A percentile compares a stretch with the other conserved stretches of the same genome.
phyloP scores from a whole-genome alignment of 176 grass and related monocot genomes.

The Rhipidocladum racemiflorum region DNA sequence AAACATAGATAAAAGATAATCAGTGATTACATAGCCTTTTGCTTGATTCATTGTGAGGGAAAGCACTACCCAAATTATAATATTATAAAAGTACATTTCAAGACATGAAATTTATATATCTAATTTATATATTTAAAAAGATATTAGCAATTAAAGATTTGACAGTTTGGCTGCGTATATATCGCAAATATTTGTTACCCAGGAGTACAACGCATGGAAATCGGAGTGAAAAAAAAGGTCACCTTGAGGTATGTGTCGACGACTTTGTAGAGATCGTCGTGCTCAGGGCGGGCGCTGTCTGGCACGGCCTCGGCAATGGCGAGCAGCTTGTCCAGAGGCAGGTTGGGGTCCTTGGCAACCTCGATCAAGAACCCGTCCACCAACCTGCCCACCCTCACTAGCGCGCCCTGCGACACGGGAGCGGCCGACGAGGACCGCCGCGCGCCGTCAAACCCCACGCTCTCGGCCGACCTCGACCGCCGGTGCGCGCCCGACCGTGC shows the following conservation, averaged over 20 bases:
- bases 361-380: constrained; percentile 69
- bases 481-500: constrained; percentile 43
- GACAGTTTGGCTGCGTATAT: too few species aligned
- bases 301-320: constrained; percentile 76
- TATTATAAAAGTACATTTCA: too few species aligned
- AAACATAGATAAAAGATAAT: too few species aligned
- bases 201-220: too few species aligned
- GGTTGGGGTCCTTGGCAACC: constrained; percentile 61
- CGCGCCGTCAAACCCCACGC: constrained; percentile 73
- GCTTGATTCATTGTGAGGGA: too few species aligned
- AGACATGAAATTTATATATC: too few species aligned
- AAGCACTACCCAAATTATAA: too few species aligned
- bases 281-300: constrained; percentile 60
- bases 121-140: too few species aligned
- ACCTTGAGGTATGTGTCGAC: constrained; percentile 92
- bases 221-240: not conserved
- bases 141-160: too few species aligned
- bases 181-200: too few species aligned
- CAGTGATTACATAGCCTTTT: too few species aligned
- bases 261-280: constrained; percentile 85
- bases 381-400: constrained; percentile 61
- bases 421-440: constrained; percentile 65
- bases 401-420: constrained; percentile 58
- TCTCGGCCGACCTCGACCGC: constrained; percentile 75
- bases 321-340: constrained; percentile 78